Base-by-base conservation (phyloP, 1,284 basidiomycete genomes). In the Heterobasidion parviporum region DNA sequence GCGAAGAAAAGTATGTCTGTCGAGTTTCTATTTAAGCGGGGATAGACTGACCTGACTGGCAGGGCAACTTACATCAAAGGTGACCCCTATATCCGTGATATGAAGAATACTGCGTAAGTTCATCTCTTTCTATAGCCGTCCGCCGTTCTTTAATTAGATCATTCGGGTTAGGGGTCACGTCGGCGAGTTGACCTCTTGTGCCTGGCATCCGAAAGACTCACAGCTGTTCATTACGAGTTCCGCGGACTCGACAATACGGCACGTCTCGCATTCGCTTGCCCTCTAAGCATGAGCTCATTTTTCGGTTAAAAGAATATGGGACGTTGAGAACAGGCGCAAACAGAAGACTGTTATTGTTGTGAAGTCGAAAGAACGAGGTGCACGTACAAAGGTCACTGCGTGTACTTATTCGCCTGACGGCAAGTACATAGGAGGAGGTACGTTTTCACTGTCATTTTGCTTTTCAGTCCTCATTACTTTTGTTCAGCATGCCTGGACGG, bases 1-100 rank as follows among this genome's bases (percentile, higher is more conserved):
- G 94, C 1, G 90, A 94, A 70, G 90, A 94, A 74, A 72, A 83
- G 92, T 94, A 72, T 64, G 92, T 81, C 8, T 33, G 50, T 56
- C 57, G 41, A 54, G 47, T 63, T 57, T 43, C 38, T 5, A 12
- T n/a, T 4, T 62, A 64, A 62, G 70, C 63, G 20, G 15, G 50
- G 32, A 70, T 75, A 70, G 71, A 68, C 74, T 76, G 67, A 79
- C 73, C 72, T 77, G 71, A 77, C 73, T 66, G 59, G 54, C 68
- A 94, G 92, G 68, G 85, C 86, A 59, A 89, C 89, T 61, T 97
- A 84, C 68, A 79, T 92, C 68, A 97, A 98, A 73, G 97, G 97
- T 38, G 97, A 99, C 72, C 92, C 91, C 60, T 99, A 98, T 68
- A 90, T 99, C 64, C 86, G 97, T 54, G 97, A 99, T 72, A 97